Conservation (phyloP, 805 yeast genomes). For the Saturnispora mendoncae region DNA sequence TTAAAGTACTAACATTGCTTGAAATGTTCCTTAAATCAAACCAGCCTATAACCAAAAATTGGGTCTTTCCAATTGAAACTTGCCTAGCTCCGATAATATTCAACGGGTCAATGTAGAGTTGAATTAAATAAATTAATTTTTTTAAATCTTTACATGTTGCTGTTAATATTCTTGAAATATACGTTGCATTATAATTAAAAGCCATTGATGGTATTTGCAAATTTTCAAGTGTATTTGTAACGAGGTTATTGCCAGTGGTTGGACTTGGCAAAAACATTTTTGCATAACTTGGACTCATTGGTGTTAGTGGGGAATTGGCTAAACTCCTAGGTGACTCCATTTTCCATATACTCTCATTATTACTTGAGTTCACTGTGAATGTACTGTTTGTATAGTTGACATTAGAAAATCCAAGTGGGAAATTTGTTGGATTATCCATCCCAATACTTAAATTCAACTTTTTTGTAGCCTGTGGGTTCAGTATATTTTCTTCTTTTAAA, state of each 20-base stretch:
- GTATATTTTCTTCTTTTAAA: not conserved
- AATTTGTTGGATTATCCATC: not conserved
- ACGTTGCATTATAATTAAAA: not conserved
- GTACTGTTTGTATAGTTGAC: not conserved
- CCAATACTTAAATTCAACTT: too few relatives aligned
- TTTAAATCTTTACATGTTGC: constrained; percentile 4
- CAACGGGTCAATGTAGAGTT: constrained; percentile 4
- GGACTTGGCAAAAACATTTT: not conserved
- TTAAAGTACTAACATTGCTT: constrained; percentile 15
- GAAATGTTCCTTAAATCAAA: constrained; percentile 22
- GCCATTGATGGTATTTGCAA: not conserved
- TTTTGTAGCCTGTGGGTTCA: too few relatives aligned
- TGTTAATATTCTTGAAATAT: constrained; percentile 9
- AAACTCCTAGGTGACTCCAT: not conserved
- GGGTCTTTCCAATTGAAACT: not conserved
- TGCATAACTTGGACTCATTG: not conserved
- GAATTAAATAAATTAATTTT: not conserved
- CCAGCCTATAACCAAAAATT: constrained; percentile 23
- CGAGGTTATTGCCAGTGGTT: too few relatives aligned
- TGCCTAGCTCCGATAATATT: constrained; percentile 7
- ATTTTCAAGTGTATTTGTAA: not conserved
- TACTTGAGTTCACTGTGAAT: not conserved
- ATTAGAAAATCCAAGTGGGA: not conserved
- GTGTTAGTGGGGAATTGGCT: not conserved
- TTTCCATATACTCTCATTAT: not conserved